Conservation (phyloP, 2,329 filamentous ascomycete species). For the Beauveria bassiana region DNA sequence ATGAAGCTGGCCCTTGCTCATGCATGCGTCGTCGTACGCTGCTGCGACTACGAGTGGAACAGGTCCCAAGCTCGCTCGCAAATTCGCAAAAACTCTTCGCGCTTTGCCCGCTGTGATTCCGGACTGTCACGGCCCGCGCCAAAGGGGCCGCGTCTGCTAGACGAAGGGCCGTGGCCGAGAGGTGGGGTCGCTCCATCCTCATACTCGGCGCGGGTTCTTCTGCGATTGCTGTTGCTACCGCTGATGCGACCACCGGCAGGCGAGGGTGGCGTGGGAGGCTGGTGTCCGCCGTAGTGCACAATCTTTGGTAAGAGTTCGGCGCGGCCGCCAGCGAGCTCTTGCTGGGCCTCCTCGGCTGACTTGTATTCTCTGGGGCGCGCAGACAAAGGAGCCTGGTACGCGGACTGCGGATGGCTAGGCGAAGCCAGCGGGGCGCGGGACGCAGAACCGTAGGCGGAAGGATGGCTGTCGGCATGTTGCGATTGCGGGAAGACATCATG, state of each 20-base stretch:
- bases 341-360: constrained; percentile 91
- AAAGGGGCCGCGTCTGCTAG: constrained; percentile 60
- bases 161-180: constrained; percentile 63
- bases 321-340: constrained; percentile 81
- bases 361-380: constrained; percentile 77
- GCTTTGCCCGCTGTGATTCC: constrained; percentile 76
- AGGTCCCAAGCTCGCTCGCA: constrained; percentile 93
- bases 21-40: constrained; percentile 14
- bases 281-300: constrained; percentile 90
- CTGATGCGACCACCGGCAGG: constrained; percentile 46
- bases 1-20: constrained; percentile 15
- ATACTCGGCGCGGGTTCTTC: constrained; percentile 79
- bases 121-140: constrained; percentile 76
- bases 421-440: constrained; percentile 66
- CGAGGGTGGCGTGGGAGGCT: constrained; percentile 86
- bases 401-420: constrained; percentile 60
- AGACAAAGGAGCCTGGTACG: constrained; percentile 43
- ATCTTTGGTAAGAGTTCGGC: constrained; percentile 88
- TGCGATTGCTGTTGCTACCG: constrained; percentile 47
- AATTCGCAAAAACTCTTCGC: constrained; percentile 81
- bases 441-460: constrained; percentile 51
- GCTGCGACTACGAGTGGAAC: constrained; percentile 68
- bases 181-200: constrained; percentile 87
- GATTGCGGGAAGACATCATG: constrained; percentile 88
- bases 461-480: constrained; percentile 49